Conservation (phyloP, 2,329 filamentous ascomycete species). For the Pezicula carpinea region DNA sequence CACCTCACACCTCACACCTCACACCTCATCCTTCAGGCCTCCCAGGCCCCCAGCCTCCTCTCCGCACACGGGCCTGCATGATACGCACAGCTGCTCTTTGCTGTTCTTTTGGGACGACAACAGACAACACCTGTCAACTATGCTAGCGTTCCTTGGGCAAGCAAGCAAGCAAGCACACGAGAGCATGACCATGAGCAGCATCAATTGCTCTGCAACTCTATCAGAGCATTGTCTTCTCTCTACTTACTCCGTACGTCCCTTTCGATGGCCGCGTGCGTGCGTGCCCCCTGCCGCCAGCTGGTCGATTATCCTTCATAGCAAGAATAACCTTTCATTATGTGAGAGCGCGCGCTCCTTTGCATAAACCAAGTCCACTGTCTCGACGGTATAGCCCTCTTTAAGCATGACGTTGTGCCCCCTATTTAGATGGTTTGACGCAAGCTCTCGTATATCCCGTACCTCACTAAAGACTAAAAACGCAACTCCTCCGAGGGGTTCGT, state of each 20-base stretch:
- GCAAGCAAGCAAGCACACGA: background rate
- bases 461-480: background rate
- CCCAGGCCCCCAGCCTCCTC: background rate
- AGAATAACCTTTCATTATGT: too few relatives aligned
- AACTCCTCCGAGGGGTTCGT: background rate
- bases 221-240: too few relatives aligned
- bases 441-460: background rate
- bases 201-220: too few relatives aligned
- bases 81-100: slow-evolving; percentile 2
- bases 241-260: too few relatives aligned
- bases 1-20: too few relatives aligned
- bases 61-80: background rate
- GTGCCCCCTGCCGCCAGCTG: too few relatives aligned
- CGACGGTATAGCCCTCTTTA: background rate
- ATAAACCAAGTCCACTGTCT: too few relatives aligned
- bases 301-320: background rate
- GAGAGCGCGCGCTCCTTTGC: too few relatives aligned
- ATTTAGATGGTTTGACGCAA: background rate
- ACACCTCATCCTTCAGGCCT: background rate
- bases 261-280: too few relatives aligned
- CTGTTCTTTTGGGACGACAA: background rate
- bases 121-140: background rate
- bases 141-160: background rate
- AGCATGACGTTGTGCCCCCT: slow-evolving; percentile 1
- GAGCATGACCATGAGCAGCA: background rate